Evolutionary conservation across 805 yeast species (phyloP).

Genomic region (Ogataea pilisensis): DNA sequence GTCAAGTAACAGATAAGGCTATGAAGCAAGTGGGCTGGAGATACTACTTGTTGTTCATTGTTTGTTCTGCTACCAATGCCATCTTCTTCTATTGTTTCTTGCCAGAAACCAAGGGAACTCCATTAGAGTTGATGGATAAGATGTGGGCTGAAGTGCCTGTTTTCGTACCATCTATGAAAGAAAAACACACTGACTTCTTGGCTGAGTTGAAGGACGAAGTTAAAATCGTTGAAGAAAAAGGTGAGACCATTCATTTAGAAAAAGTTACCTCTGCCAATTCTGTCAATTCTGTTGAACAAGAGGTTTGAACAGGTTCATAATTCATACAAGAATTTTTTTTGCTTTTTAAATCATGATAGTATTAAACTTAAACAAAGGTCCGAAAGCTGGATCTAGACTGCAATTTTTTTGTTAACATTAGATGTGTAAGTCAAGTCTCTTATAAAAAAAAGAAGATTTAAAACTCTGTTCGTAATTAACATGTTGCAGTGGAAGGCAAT

Average conservation of each 20-base stretch:
- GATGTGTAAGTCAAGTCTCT: too few relatives aligned
- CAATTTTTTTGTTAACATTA: too few relatives aligned
- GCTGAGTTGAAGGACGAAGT: slow-evolving; percentile 8
- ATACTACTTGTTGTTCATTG: slow-evolving; percentile 55
- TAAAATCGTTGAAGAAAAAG: slow-evolving; percentile 6
- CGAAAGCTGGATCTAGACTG: too few relatives aligned
- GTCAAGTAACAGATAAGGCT: slow-evolving; percentile 48
- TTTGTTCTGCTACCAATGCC: slow-evolving; percentile 27
- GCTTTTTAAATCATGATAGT: too few relatives aligned
- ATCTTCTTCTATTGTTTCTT: slow-evolving; percentile 30
- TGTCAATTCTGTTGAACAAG: not conserved
- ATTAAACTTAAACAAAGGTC: too few relatives aligned
- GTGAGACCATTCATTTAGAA: slow-evolving; percentile 4
- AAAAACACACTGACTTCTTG: slow-evolving; percentile 6
- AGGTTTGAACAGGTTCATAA: too few relatives aligned
- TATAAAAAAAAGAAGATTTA: too few relatives aligned
- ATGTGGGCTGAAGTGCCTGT: slow-evolving; percentile 9
- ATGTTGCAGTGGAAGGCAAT: too few relatives aligned
- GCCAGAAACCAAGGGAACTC: slow-evolving; percentile 29
- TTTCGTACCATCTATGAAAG: slow-evolving; percentile 8
- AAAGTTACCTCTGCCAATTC: not conserved
- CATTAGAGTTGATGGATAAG: slow-evolving; percentile 13
- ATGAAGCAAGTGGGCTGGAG: slow-evolving; percentile 52
- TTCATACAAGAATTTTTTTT: too few relatives aligned
- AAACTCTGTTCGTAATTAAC: too few relatives aligned